These are phyloP conservation scores for Earliella scabrosa DNA, from an alignment of 1,284 basidiomycete species.

Conservation along the genomic window DNA sequence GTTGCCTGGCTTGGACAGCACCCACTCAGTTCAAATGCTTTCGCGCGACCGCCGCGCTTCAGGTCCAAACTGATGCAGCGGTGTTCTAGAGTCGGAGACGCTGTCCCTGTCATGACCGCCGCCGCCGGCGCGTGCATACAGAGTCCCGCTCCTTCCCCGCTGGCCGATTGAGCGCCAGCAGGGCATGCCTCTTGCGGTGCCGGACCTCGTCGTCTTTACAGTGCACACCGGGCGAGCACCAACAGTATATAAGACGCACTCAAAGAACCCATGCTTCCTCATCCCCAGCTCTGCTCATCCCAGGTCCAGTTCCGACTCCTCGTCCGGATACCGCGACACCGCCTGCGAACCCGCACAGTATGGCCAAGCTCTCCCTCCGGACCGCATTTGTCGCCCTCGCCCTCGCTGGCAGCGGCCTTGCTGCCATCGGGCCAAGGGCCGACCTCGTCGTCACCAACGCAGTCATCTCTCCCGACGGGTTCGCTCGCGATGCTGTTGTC, in stretches of 20 bases:
- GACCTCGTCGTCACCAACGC: conserved; percentile 26
- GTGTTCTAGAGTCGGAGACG: background rate
- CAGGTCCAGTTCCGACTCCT: background rate
- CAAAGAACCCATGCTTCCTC: background rate
- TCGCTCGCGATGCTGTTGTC: conserved; percentile 27
- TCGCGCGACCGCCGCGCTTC: conserved; percentile 11
- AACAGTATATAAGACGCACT: conserved; percentile 3
- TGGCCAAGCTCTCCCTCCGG: background rate
- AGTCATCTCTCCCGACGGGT: conserved; percentile 28
- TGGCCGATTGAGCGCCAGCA: background rate
- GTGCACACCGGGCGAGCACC: background rate
- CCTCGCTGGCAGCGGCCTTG: conserved; percentile 4
- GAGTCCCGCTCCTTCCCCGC: background rate
- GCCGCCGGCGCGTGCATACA: background rate
- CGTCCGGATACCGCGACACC: background rate
- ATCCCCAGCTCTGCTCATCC: background rate
- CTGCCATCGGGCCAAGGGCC: conserved; percentile 21
- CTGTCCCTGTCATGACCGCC: background rate
- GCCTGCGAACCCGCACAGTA: background rate
- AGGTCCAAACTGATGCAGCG: background rate
- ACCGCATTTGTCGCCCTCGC: conserved; percentile 4
- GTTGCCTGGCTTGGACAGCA: background rate
- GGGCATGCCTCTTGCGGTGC: background rate
- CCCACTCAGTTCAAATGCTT: background rate
- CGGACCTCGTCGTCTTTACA: background rate